These are phyloP conservation scores for Erucastrum elatum DNA, from an alignment of 345 rosid species.

Conservation along the genomic window DNA sequence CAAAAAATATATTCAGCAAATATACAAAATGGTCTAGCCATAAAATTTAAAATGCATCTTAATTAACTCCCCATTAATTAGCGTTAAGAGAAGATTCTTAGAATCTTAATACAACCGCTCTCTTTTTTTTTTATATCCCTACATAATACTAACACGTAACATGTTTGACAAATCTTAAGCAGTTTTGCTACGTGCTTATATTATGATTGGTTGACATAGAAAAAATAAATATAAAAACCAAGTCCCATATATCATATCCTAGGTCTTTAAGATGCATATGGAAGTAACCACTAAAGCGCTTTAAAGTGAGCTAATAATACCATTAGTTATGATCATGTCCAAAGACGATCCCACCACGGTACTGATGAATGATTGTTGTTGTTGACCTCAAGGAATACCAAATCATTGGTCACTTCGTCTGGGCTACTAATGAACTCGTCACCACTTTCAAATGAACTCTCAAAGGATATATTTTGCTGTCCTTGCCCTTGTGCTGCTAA, in stretches of 20 bases:
- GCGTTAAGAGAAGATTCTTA: conserved; percentile 37
- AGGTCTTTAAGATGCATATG: conserved; percentile 35
- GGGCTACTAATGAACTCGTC: conserved; percentile 44
- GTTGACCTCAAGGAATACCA: conserved; percentile 44
- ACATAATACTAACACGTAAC: conserved; percentile 28
- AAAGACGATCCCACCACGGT: conserved; percentile 62
- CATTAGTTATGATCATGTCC: conserved; percentile 51
- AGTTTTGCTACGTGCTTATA: conserved; percentile 31
- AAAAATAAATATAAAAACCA: background rate
- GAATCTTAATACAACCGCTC: conserved; percentile 34
- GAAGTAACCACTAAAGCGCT: conserved; percentile 43
- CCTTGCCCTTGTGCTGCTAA: conserved; percentile 39
- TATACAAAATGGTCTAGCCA: conserved; percentile 6
- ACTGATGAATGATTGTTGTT: conserved; percentile 31
- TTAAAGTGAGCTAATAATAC: conserved; percentile 37
- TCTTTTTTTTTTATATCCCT: conserved; percentile 5
- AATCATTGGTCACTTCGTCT: conserved; percentile 44
- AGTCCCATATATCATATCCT: conserved; percentile 34
- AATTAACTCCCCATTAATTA: conserved; percentile 31
- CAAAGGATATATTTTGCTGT: conserved; percentile 37
- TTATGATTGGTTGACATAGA: conserved; percentile 34
- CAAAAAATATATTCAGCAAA: background rate
- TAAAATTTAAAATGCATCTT: conserved; percentile 22
- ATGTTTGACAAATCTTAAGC: conserved; percentile 23
- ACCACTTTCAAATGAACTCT: conserved; percentile 41